Evolutionary conservation across 1,139 yeast genomes (phyloP).

Genomic region (Candida dubliniensis): DNA sequence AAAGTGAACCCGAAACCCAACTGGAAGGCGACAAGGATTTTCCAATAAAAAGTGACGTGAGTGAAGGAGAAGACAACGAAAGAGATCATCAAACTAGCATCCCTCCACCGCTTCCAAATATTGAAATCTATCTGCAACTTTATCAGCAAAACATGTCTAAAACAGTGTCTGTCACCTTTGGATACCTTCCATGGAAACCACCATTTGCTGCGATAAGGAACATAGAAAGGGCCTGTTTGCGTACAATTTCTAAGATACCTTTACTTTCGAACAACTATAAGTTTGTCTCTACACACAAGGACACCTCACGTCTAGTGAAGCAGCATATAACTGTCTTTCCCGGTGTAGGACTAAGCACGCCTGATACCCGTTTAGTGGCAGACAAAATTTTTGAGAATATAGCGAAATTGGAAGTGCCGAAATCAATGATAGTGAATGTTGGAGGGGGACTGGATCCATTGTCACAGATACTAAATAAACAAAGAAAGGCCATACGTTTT

Average conservation of each 20-base stretch:
- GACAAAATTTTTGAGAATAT: not conserved
- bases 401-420: not conserved
- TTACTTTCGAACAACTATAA: slow-evolving; percentile 8
- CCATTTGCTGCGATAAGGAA: not conserved
- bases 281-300: slow-evolving; percentile 9
- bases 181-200: slow-evolving; percentile 14
- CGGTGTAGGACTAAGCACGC: not conserved
- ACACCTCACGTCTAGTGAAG: slow-evolving; percentile 6
- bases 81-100: not conserved
- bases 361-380: not conserved
- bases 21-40: not conserved
- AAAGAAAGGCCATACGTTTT: slow-evolving; percentile 3
- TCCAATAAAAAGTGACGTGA: not conserved
- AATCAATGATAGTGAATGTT: not conserved
- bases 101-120: slow-evolving; percentile 8
- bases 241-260: slow-evolving; percentile 6
- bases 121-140: slow-evolving; percentile 14
- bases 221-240: slow-evolving; percentile 5
- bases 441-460: slow-evolving; percentile 2
- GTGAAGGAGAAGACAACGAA: not conserved
- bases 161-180: slow-evolving; percentile 3
- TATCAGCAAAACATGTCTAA: slow-evolving; percentile 8
- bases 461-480: slow-evolving; percentile 1
- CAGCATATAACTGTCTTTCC: slow-evolving; percentile 10
- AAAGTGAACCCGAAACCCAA: slow-evolving; percentile 6